phyloP scores from a whole-genome alignment of 129 eudicot genomes.

The Centella asiatica region DNA sequence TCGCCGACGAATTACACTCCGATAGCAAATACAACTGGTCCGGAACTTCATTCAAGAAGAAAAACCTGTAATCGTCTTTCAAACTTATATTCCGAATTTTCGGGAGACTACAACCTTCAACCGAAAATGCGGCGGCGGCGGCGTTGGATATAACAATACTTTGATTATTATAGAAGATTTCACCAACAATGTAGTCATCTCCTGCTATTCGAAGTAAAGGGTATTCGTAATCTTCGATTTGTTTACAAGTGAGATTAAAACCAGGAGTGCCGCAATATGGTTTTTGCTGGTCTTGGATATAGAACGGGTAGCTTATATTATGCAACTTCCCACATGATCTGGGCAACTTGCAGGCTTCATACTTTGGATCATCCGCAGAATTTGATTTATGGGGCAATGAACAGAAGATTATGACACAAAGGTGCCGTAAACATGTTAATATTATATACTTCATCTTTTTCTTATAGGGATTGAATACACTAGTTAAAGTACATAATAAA shows the following conservation, averaged over 20 bases:
- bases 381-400: conserved; percentile 3
- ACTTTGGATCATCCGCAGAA: conserved; percentile 12
- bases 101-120: conserved; percentile 5
- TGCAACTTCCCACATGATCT: conserved; percentile 16
- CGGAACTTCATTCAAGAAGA: background rate
- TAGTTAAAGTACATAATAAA: no score
- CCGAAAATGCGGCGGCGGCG: background rate
- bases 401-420: conserved; percentile 3
- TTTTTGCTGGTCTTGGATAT: conserved; percentile 14
- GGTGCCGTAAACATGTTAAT: no score
- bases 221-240: conserved; percentile 4
- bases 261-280: conserved; percentile 27
- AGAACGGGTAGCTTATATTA: conserved; percentile 26
- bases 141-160: conserved; percentile 13
- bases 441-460: background rate
- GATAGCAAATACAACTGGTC: conserved; percentile 16
- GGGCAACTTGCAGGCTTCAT: conserved; percentile 14
- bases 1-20: conserved; percentile 1
- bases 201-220: conserved; percentile 7
- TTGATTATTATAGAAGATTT: conserved; percentile 9
- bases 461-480: no score
- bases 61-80: background rate
- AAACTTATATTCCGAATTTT: conserved; percentile 11
- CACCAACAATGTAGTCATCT: conserved; percentile 10
- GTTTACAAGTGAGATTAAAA: conserved; percentile 21